Conservation (phyloP, 352 stramenopile genomes). For the Plasmopara halstedii region DNA sequence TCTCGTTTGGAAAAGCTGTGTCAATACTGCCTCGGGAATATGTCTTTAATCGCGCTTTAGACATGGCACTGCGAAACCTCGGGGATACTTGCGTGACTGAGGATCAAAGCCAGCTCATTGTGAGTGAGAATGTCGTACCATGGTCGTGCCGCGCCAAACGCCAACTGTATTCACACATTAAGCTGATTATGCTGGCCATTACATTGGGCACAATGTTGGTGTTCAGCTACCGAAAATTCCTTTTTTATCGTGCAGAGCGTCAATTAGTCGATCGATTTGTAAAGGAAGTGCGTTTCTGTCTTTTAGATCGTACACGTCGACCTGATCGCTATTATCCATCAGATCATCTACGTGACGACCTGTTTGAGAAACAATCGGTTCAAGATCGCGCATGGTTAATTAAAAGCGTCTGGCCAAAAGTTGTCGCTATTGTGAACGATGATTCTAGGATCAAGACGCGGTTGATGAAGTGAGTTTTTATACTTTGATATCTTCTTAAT, state of each 20-base stretch:
- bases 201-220: conserved; percentile 19
- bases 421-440: conserved; percentile 40
- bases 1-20: conserved; percentile 39
- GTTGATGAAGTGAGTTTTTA: conserved; percentile 34
- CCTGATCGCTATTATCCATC: conserved; percentile 41
- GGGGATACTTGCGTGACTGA: conserved; percentile 45
- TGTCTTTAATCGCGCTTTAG: conserved; percentile 52
- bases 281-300: conserved; percentile 59
- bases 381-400: conserved; percentile 46
- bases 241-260: conserved; percentile 37
- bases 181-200: conserved; percentile 31
- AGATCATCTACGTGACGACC: conserved; percentile 49
- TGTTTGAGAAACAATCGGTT: conserved; percentile 43
- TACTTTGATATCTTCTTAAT: background rate
- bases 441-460: conserved; percentile 43
- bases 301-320: conserved; percentile 35
- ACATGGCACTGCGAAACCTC: conserved; percentile 48
- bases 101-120: conserved; percentile 36
- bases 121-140: conserved; percentile 34
- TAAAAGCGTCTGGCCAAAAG: conserved; percentile 49
- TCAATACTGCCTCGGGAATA: conserved; percentile 36
- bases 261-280: conserved; percentile 52
- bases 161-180: conserved; percentile 36
- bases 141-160: conserved; percentile 46
- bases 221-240: conserved; percentile 27